These are phyloP conservation scores for Filobasidium uniguttulatum DNA, from an alignment of 1,284 basidiomycete species.

Conservation along the genomic window DNA sequence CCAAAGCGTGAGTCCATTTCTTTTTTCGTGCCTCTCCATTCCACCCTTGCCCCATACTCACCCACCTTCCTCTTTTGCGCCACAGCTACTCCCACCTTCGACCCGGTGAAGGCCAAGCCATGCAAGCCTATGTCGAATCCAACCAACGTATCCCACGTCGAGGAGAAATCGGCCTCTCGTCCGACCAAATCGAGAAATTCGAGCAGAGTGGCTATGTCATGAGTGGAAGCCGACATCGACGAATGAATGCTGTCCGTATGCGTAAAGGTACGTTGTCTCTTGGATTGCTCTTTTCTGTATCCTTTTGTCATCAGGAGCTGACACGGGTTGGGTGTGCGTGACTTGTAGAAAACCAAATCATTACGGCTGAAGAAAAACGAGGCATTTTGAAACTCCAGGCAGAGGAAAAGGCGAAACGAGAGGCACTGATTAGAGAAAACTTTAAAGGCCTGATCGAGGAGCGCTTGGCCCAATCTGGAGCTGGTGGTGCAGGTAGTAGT, in stretches of 20 bases:
- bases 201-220: conserved; percentile 94
- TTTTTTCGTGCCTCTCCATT: not conserved
- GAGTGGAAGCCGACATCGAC: conserved; percentile 81
- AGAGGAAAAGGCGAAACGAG: conserved; percentile 82
- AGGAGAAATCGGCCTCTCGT: conserved; percentile 89
- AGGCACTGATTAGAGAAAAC: conserved; percentile 49
- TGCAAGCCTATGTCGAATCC: conserved; percentile 86
- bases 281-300: not conserved
- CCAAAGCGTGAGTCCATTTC: conserved; percentile 18
- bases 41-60: conserved; percentile 4
- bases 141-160: conserved; percentile 89
- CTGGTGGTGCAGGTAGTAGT: no score
- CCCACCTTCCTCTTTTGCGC: not conserved
- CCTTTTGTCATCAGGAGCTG: not conserved
- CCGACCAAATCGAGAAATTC: conserved; percentile 70
- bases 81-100: conserved; percentile 60
- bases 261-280: conserved; percentile 35
- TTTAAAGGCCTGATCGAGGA: conserved; percentile 66
- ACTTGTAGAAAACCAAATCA: conserved; percentile 91
- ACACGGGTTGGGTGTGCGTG: not conserved
- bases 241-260: conserved; percentile 96
- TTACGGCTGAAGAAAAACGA: conserved; percentile 92
- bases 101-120: conserved; percentile 88
- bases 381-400: conserved; percentile 82
- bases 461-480: conserved; percentile 37